These are phyloP conservation scores for Monilinia fructicola DNA, from an alignment of 2,329 filamentous ascomycete genomes.

Conservation along the genomic window DNA sequence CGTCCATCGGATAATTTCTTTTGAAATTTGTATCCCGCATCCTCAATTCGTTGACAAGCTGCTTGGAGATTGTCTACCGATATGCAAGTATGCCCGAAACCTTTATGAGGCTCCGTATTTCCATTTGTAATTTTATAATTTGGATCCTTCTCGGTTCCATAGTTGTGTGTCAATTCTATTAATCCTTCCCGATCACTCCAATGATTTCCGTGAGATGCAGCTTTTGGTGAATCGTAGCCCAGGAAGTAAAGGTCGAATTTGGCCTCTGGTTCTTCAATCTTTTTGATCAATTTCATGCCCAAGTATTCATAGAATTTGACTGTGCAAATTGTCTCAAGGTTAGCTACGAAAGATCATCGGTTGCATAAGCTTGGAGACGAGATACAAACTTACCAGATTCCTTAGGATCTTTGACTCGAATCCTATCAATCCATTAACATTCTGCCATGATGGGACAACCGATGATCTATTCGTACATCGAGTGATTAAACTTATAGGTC, in stretches of 20 bases:
- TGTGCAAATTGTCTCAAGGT: conserved; percentile 34
- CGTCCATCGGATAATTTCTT: conserved; percentile 89
- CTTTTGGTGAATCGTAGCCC: conserved; percentile 75
- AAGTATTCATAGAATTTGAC: conserved; percentile 94
- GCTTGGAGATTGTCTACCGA: conserved; percentile 82
- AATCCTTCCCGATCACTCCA: conserved; percentile 82
- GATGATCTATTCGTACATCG: conserved; percentile 60
- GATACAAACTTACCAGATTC: conserved; percentile 56
- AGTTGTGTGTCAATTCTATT: conserved; percentile 80
- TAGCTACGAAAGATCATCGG: background rate
- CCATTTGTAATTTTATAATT: conserved; percentile 82
- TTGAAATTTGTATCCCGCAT: conserved; percentile 89
- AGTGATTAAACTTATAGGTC: conserved; percentile 85
- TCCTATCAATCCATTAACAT: conserved; percentile 52
- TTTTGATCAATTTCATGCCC: conserved; percentile 80
- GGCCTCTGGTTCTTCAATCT: conserved; percentile 77
- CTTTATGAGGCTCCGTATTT: conserved; percentile 81
- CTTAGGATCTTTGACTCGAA: conserved; percentile 93
- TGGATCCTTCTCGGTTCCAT: conserved; percentile 84
- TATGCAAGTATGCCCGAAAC: conserved; percentile 75
- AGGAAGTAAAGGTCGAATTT: conserved; percentile 98
- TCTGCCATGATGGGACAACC: conserved; percentile 13
- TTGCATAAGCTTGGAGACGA: background rate
- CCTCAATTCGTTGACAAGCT: conserved; percentile 84
- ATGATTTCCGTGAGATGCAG: conserved; percentile 70